A percentile compares a stretch with the other conserved stretches of the same genome.
These are phyloP conservation scores for Catharanthus roseus DNA, from an alignment of 257 asterid genomes.

Conservation along the genomic window DNA sequence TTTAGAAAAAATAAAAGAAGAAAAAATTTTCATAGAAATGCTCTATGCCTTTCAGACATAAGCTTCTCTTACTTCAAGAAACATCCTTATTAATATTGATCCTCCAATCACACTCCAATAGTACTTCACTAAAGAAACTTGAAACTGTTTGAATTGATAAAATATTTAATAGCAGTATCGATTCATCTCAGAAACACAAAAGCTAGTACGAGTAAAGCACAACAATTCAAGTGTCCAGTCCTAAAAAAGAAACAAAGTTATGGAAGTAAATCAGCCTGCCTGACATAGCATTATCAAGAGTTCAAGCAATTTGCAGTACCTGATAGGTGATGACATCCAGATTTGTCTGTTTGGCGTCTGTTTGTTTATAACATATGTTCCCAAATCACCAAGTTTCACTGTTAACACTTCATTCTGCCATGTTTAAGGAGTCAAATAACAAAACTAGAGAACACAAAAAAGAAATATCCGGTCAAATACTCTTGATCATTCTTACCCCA, in stretches of 20 bases:
- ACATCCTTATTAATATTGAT: not conserved
- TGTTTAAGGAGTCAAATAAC: constrained; percentile 9
- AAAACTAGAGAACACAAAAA: constrained; percentile 7
- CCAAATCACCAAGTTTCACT: constrained; percentile 73
- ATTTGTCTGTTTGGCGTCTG: constrained; percentile 91
- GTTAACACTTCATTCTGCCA: constrained; percentile 88
- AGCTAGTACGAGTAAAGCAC: not conserved
- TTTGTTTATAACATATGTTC: constrained; percentile 92
- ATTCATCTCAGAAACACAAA: too few relatives aligned
- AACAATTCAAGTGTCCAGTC: not conserved
- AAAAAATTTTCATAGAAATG: not conserved
- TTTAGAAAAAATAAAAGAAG: too few relatives aligned
- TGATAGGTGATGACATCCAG: constrained; percentile 97
- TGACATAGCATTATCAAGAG: not conserved
- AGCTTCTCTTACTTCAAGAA: not conserved
- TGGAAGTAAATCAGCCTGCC: not conserved
- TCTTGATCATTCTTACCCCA: constrained; percentile 53
- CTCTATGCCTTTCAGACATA: not conserved
- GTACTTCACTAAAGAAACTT: not conserved
- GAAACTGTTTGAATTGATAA: not conserved
- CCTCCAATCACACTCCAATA: not conserved
- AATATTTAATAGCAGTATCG: not conserved
- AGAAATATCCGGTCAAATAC: not conserved
- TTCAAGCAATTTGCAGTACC: constrained; percentile 36
- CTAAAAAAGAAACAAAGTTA: not conserved